phyloP scores from a whole-genome alignment of 225 moss, liverwort and hornwort genomes.

The Pseudoscleropodium purum region DNA sequence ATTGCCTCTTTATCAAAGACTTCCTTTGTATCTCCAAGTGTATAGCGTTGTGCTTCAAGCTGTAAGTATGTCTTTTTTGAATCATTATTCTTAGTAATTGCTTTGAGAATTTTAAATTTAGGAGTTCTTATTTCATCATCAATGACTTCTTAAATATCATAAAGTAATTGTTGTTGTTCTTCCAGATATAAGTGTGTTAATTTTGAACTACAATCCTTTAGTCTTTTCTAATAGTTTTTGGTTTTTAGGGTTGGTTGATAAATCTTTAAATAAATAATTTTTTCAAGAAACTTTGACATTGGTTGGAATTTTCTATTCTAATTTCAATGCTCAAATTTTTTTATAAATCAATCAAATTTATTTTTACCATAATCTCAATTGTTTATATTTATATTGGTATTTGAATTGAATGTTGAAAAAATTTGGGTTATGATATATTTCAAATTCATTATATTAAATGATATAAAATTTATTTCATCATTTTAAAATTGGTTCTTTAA shows the following conservation, averaged over 20 bases:
- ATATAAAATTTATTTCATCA: too few species aligned
- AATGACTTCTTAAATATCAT: background rate
- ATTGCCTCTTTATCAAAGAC: constrained; percentile 8
- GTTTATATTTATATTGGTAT: too few species aligned
- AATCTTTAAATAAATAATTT: rapidly evolving
- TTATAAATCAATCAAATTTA: background rate
- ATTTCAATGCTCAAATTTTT: too few species aligned
- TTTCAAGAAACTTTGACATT: background rate
- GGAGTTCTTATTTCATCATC: background rate
- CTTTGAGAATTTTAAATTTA: background rate
- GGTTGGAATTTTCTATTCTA: background rate
- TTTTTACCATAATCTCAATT: too few species aligned
- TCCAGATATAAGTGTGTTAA: rapidly evolving
- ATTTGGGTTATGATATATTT: background rate
- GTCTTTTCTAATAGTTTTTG: background rate
- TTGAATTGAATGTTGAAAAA: background rate
- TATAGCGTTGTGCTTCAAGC: constrained; percentile 69
- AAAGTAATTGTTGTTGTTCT: rapidly evolving
- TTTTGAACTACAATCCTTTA: background rate
- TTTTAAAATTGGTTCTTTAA: background rate
- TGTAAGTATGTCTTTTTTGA: constrained; percentile 9
- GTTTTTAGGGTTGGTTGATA: background rate
- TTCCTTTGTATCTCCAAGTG: constrained; percentile 69
- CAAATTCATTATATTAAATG: too few species aligned
- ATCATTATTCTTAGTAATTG: too few species aligned